A percentile compares a stretch with the other conserved stretches of the same genome.
phyloP scores from a whole-genome alignment of 179 eudicot species.

The Amaranthus tricolor region DNA sequence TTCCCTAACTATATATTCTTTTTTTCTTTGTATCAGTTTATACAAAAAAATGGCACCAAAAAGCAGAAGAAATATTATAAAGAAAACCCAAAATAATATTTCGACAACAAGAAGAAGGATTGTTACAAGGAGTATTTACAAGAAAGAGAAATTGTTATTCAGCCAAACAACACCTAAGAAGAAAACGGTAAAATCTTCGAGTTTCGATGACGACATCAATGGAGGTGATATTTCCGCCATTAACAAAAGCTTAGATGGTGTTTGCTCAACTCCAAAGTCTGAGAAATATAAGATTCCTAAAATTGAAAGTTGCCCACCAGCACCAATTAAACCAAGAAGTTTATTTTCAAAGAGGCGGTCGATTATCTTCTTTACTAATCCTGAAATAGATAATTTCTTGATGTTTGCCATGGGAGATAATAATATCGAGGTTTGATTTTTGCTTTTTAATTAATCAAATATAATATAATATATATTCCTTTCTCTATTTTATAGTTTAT shows the following conservation, averaged over 20 bases:
- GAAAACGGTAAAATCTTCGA: background rate
- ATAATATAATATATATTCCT: background rate
- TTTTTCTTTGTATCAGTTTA: background rate
- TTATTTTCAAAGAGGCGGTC: slow-evolving; percentile 22
- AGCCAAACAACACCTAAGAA: background rate
- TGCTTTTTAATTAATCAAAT: background rate
- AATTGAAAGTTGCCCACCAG: slow-evolving; percentile 38
- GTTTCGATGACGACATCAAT: background rate
- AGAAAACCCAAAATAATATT: slow-evolving; percentile 6
- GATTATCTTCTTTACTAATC: slow-evolving; percentile 37
- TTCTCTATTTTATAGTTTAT: background rate
- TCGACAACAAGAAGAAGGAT: slow-evolving; percentile 22
- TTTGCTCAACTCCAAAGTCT: slow-evolving; percentile 36
- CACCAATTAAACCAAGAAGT: slow-evolving; percentile 35
- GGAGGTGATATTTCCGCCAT: background rate
- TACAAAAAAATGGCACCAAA: slow-evolving; percentile 32
- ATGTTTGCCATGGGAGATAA: slow-evolving; percentile 29
- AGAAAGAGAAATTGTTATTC: slow-evolving; percentile 29
- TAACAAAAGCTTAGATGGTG: background rate
- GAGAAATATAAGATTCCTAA: slow-evolving; percentile 37
- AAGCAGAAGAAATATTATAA: slow-evolving; percentile 7
- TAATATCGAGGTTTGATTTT: slow-evolving; percentile 37
- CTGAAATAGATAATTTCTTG: slow-evolving; percentile 44
- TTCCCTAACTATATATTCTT: background rate
- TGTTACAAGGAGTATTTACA: slow-evolving; percentile 42